phyloP scores from a whole-genome alignment of 164 flowering plant genomes.

The Akebia trifoliata region DNA sequence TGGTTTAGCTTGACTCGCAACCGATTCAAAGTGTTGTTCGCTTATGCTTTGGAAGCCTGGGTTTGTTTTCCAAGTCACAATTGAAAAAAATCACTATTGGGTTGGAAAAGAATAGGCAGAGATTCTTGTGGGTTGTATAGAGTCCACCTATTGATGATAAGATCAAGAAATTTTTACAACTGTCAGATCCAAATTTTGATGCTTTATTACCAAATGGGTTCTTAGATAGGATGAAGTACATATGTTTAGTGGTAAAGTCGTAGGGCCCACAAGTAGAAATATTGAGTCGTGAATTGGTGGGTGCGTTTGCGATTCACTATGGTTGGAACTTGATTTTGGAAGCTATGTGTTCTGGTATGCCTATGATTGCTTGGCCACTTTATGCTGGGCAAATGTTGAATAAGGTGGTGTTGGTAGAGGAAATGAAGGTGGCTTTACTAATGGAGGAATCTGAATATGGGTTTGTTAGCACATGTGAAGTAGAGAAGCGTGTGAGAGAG shows the following conservation, averaged over 20 bases:
- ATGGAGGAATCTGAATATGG: constrained; percentile 19
- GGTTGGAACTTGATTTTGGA: constrained; percentile 45
- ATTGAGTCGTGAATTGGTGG: constrained; percentile 27
- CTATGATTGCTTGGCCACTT: no score
- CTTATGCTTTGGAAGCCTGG: constrained; percentile 38
- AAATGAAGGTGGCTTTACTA: no score
- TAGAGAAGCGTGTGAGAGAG: no score
- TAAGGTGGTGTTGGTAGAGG: no score
- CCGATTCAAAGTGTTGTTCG: constrained; percentile 30
- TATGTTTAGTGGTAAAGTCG: constrained; percentile 32
- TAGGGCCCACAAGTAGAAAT: constrained; percentile 41
- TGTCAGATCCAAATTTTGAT: constrained; percentile 27
- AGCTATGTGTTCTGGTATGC: constrained; percentile 25
- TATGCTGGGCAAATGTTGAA: no score
- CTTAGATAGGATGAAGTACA: constrained; percentile 23
- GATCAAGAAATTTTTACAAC: no score
- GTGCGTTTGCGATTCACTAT: constrained; percentile 40
- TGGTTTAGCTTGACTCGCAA: constrained; percentile 32
- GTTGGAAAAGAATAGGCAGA: no score
- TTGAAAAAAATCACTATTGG: no score
- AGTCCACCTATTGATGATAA: no score
- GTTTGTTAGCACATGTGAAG: constrained; percentile 25
- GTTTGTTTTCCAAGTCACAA: no score
- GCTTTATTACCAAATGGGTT: constrained; percentile 32
- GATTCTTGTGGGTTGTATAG: no score